Base-by-base conservation (phyloP, 768 basidiomycete species). In the Rhizopogon vesiculosus region DNA sequence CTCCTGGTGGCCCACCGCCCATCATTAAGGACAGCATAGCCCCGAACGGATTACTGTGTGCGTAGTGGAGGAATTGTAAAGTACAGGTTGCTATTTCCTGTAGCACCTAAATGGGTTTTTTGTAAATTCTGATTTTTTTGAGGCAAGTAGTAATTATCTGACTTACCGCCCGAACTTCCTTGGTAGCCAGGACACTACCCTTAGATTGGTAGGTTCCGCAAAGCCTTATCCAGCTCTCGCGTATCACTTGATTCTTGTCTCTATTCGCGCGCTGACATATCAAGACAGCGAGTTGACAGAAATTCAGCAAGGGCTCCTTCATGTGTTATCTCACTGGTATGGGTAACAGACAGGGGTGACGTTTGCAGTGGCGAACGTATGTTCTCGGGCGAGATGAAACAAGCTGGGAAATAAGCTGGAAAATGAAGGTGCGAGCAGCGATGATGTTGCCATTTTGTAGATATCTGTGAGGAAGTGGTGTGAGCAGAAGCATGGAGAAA, bases 401-500 rank as follows among this genome's bases (percentile, higher is more conserved):
- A 6, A 91, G 73, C 55, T 82, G 81, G 49, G 86, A 77, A 46
- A 87, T 78, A 68, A 89, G 93, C 48, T 86, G 82, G n/a, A 79
- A 76, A 67, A 96, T 86, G 77, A 98, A 97, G n/a, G 88, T 84
- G n/a, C 85, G 84, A 3, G 96, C 91, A 4, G 91, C 91, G n/a
- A 93, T 82, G 64, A 99, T 87, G 60, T 93, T 93, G 15, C 92
- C 91, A 51, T 93, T 91, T 58, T 81, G 81, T 22, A 94, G 76
- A 64, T 90, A 91, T 55, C 89, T 91, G 63, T 16, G 18, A 38
- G 48, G 33, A 53, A 44, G 55, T 29, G 46, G 25, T 19, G 25
- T 66, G 13, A 59, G 43, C 42, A 15, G n/a, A 28, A 53, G 54
- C 41, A 58, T 15, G 29, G 52, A 12, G 25, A 45, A 19, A 16